Conservation (phyloP, 352 stramenopile genomes). For the Pythium oligandrum region DNA sequence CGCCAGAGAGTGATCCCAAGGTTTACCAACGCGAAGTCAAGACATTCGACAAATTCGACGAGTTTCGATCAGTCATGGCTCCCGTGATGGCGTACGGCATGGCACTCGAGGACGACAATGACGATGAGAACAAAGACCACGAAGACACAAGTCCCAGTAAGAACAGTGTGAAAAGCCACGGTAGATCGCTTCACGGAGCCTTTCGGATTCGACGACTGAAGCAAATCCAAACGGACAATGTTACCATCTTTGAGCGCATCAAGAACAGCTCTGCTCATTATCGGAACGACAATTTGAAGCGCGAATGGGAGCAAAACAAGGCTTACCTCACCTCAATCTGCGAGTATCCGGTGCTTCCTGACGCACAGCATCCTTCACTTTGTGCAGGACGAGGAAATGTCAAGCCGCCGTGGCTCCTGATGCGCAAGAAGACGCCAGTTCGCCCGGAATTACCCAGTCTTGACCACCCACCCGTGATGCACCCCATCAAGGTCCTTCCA, state of each 20-base stretch:
- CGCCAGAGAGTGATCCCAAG: not conserved
- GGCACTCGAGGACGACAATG: not conserved
- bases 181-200: conserved; percentile 29
- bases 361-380: conserved; percentile 3
- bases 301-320: conserved; percentile 66
- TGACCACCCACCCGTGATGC: conserved; percentile 13
- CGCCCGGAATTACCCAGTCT: conserved; percentile 10
- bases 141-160: too few species aligned
- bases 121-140: not conserved
- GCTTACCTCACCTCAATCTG: conserved; percentile 70
- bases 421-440: conserved; percentile 7
- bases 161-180: too few species aligned
- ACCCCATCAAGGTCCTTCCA: conserved; percentile 55
- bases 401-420: too few species aligned
- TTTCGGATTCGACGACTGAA: conserved; percentile 51
- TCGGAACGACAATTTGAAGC: conserved; percentile 42
- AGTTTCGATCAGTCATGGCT: conserved; percentile 34
- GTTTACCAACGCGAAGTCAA: not conserved
- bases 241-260: conserved; percentile 49
- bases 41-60: conserved; percentile 38
- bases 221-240: conserved; percentile 61
- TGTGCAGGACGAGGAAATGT: too few species aligned
- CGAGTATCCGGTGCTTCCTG: conserved; percentile 39
- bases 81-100: conserved; percentile 19
- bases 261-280: conserved; percentile 62